Base-by-base conservation (phyloP, 208 protist genomes). In the Leishmania guyanensis region DNA sequence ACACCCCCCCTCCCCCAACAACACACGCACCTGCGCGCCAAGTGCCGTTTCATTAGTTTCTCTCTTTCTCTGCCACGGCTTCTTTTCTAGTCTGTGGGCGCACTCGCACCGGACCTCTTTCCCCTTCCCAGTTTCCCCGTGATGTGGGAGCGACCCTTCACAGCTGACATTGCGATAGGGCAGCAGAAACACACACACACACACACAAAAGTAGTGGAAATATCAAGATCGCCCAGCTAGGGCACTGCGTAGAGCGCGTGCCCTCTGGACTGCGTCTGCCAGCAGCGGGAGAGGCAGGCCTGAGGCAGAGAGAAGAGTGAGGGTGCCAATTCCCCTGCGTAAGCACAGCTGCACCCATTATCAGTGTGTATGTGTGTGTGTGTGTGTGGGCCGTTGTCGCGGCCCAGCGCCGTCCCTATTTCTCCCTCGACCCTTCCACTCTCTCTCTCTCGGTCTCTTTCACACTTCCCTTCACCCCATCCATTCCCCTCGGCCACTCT, bases 341-440 rank as follows among this genome's bases (percentile, higher is more conserved):
- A 71, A 71, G 66, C 33, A 71, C 20, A 48, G 66, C 66, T 43
- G 66, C 36, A 48, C 66, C 39, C 36, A 39, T 71, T 71, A 22
- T 48, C 22, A 1, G 17, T 71, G 62, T 29, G 62, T 39, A 14
- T 12, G 62, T n/a, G 54, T 43, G 29, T 68, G 54, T 43, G 29
- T 68, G 58, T 29, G 62, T 36, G 62, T 26, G 66, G 26, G 20
- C 66, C 2, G 66, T 48, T 71, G 17, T 43, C 20, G 26, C 10
- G 36, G 33, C 66, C 29, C 66, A 71, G 66, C 66, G 5, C 39
- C 20, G 39, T 71, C 17, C 33, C 8, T 20, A 10, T 43, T 43
- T 39, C 66, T 48, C 66, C 39, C 17, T 50, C 39, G 33, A 46
- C 66, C 33, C 62, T 22, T 48, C 33, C 26, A 2, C 0, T 10